Percentiles rank a stretch among this genome's conserved stretches.
phyloP scores from a whole-genome alignment of 345 rosid genomes.

The Passiflora organensis region DNA sequence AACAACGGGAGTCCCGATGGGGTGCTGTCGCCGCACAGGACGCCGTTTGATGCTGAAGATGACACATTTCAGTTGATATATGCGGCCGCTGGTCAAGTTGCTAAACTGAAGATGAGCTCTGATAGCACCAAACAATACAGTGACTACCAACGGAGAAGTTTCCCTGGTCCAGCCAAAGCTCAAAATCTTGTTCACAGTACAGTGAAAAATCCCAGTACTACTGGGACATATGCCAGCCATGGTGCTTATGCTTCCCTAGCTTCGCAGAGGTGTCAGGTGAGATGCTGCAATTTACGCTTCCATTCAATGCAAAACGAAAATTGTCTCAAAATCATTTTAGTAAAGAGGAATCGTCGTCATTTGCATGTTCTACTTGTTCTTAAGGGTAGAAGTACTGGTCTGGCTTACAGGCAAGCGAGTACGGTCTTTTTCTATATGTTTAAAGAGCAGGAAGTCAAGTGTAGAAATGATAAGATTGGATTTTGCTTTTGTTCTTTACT shows the following conservation, averaged over 20 bases:
- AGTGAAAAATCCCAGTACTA: constrained; percentile 7
- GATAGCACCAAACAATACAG: background rate
- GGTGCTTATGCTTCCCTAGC: background rate
- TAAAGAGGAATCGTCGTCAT: background rate
- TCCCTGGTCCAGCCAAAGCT: background rate
- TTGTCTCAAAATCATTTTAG: too few species aligned
- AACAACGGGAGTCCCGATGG: constrained; percentile 27
- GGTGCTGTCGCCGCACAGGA: constrained; percentile 22
- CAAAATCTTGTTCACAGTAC: constrained; percentile 12
- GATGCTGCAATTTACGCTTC: background rate
- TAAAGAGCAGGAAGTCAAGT: too few species aligned
- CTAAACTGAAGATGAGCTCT: constrained; percentile 17
- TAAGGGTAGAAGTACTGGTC: too few species aligned
- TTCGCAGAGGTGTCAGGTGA: constrained; percentile 22
- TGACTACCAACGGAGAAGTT: background rate
- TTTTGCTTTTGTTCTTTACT: too few species aligned
- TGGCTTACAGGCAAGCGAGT: too few species aligned
- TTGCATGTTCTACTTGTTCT: too few species aligned
- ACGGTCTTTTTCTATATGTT: too few species aligned
- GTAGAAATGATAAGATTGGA: too few species aligned
- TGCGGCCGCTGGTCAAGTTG: constrained; percentile 24
- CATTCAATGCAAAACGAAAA: too few species aligned
- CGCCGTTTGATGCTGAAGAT: constrained; percentile 14
- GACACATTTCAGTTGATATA: constrained; percentile 21
- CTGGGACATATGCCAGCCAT: constrained; percentile 18